These are phyloP conservation scores for Centaurea solstitialis DNA, from an alignment of 129 eudicot species.

Conservation along the genomic window DNA sequence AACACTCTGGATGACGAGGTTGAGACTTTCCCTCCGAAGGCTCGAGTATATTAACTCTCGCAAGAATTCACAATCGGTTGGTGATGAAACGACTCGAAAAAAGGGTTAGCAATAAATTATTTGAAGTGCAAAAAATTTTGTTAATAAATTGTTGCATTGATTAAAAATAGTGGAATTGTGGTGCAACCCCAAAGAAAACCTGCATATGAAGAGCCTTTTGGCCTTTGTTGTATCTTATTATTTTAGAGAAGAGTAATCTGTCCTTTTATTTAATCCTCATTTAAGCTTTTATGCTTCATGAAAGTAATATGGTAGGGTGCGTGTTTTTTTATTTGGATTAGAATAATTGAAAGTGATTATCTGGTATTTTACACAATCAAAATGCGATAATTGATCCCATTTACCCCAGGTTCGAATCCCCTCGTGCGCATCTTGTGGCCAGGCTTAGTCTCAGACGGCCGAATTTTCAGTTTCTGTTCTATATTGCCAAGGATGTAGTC, in stretches of 20 bases:
- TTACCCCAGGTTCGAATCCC: too few species aligned
- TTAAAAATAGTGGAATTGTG: slow-evolving; percentile 16
- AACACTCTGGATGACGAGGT: slow-evolving; percentile 87
- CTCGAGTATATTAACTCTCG: slow-evolving; percentile 65
- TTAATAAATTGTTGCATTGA: slow-evolving; percentile 44
- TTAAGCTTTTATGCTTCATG: slow-evolving; percentile 10
- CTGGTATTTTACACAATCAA: not conserved
- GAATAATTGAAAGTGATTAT: not conserved
- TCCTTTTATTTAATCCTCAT: not conserved
- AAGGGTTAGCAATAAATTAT: slow-evolving; percentile 29
- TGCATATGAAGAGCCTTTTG: slow-evolving; percentile 29
- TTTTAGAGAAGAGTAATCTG: slow-evolving; percentile 3
- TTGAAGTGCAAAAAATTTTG: slow-evolving; percentile 30
- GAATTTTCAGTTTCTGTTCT: too few species aligned
- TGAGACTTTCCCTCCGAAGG: slow-evolving; percentile 91
- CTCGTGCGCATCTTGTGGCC: too few species aligned
- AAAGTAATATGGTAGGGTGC: not conserved
- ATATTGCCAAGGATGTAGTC: too few species aligned
- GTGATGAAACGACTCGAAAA: not conserved
- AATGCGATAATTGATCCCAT: too few species aligned
- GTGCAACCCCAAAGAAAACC: slow-evolving; percentile 37
- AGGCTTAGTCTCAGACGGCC: too few species aligned
- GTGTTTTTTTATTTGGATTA: too few species aligned
- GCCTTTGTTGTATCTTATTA: slow-evolving; percentile 26
- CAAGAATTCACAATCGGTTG: not conserved